phyloP scores from a whole-genome alignment of 176 grass and related monocot species.

The Aegilops bicornis region DNA sequence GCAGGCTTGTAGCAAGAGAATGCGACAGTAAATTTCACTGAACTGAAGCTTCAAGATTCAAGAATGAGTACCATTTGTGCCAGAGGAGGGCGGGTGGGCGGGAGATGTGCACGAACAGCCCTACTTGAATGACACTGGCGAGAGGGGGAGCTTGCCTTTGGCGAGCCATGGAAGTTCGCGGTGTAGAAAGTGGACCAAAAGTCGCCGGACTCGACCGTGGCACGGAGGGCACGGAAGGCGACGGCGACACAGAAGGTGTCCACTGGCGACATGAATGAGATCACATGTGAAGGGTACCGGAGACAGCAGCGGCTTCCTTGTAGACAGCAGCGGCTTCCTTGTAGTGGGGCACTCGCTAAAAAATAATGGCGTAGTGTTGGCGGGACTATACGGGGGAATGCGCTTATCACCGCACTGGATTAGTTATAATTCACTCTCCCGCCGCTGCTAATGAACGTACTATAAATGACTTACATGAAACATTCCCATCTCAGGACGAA shows the following conservation, averaged over 20 bases:
- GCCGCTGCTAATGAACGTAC: too few relatives aligned
- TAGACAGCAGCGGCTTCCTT: too few relatives aligned
- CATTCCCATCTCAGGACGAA: too few relatives aligned
- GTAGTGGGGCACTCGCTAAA: not conserved
- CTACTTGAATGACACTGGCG: slow-evolving; percentile 28
- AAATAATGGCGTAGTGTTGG: too few relatives aligned
- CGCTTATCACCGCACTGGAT: too few relatives aligned
- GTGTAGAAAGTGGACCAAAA: slow-evolving; percentile 57
- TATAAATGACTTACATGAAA: too few relatives aligned
- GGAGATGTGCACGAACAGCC: slow-evolving; percentile 43
- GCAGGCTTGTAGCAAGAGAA: not conserved
- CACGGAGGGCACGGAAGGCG: slow-evolving; percentile 37
- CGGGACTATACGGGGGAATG: too few relatives aligned
- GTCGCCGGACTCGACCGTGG: slow-evolving; percentile 44
- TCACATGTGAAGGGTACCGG: too few relatives aligned
- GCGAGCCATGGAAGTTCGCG: slow-evolving; percentile 19
- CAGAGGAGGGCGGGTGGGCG: slow-evolving; percentile 30
- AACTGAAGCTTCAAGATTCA: not conserved
- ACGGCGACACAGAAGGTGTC: not conserved
- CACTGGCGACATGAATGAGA: too few relatives aligned
- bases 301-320: too few relatives aligned
- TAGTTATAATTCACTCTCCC: too few relatives aligned
- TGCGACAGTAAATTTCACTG: not conserved
- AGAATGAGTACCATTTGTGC: slow-evolving; percentile 27
- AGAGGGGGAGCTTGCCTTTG: slow-evolving; percentile 3